Conservation (phyloP, 208 protist species). For the Wallacemonas collosoma region DNA sequence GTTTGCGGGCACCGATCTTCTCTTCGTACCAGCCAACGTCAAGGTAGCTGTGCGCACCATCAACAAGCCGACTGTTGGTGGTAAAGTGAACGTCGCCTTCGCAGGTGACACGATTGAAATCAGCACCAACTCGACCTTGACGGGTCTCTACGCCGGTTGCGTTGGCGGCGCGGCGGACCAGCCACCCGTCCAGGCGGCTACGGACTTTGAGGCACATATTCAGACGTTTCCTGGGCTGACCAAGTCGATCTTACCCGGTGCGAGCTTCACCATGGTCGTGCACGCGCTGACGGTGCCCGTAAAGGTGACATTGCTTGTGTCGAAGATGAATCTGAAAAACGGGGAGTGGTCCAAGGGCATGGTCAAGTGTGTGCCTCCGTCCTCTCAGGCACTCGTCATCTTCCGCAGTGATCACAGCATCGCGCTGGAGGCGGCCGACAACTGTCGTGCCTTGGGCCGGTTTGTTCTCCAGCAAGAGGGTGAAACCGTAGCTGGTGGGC, state of each 20-base stretch:
- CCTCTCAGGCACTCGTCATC: conserved; percentile 69
- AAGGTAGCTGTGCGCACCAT: conserved; percentile 55
- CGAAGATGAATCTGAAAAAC: conserved; percentile 58
- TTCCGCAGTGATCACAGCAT: conserved; percentile 57
- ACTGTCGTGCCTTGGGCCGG: conserved; percentile 72
- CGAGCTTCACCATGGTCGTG: conserved; percentile 66
- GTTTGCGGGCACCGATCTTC: conserved; percentile 39
- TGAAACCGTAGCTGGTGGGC: conserved; percentile 71
- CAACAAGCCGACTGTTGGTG: conserved; percentile 57
- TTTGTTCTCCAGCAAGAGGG: conserved; percentile 87
- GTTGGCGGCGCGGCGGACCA: conserved; percentile 45
- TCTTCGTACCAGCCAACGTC: conserved; percentile 67
- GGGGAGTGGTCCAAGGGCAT: conserved; percentile 83
- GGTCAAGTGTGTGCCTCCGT: conserved; percentile 83
- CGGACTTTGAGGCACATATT: conserved; percentile 78
- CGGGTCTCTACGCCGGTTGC: conserved; percentile 68
- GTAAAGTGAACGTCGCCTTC: conserved; percentile 63
- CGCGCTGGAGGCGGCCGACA: conserved; percentile 65
- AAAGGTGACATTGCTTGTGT: conserved; percentile 64
- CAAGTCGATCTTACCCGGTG: conserved; percentile 70
- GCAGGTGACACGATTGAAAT: conserved; percentile 82
- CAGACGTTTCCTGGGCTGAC: conserved; percentile 74
- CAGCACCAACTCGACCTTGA: conserved; percentile 41
- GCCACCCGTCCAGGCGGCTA: conserved; percentile 33
- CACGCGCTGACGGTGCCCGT: conserved; percentile 75